Evolutionary conservation across 371 early-diverging fungal genomes (phyloP), one percentile per base, ranked within the genome.

Genomic region (Chytridium lagenaria): DNA sequence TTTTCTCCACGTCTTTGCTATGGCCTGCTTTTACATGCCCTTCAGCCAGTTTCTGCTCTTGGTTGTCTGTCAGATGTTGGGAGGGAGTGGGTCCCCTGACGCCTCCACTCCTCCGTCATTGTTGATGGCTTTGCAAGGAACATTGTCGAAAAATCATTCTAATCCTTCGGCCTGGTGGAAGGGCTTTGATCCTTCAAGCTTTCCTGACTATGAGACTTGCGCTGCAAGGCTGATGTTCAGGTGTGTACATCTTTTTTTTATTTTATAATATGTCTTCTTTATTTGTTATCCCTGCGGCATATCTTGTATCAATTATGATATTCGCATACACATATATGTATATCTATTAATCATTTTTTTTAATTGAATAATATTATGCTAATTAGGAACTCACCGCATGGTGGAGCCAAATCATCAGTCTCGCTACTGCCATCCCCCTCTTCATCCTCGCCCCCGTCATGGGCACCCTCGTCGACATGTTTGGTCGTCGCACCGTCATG

Each of bases 401-500:
- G 5, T 80, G 76, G 76, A 26, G 50, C 16, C 74, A 78, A 69
- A 38, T 75, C 10, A 65, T 80, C 52, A 37, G 22, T 1, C 77
- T 80, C 28, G 63, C 76, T 23, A 59, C 67, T 26, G 28, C 68
- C 49, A 26, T 76, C 2, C 81, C 81, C 69, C 64, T 77, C 10
- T 64, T 80, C 26, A 26, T 78, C 5, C 34, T 77, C 36, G 73
- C 52, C 16, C 81, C 81, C 7, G 1, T 73, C 7, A 37, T 77
- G 49, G 81, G 75, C 59, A 31, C 64, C 22, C 70, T 80, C 0
- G 71, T 72, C 49, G 81, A 80, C 67, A 49, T 67, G 16, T 22
- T 71, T 22, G 81, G 81, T 23, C 73, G 81, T 23, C 59, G 44
- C 30, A 49, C 68, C 37, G 31, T 78, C 15, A 74, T 80, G 67